Percentiles rank a stretch among this genome's conserved stretches.
Evolutionary conservation across 352 stramenopile species (phyloP).

Genomic region (Phytophthora hybrid): DNA sequence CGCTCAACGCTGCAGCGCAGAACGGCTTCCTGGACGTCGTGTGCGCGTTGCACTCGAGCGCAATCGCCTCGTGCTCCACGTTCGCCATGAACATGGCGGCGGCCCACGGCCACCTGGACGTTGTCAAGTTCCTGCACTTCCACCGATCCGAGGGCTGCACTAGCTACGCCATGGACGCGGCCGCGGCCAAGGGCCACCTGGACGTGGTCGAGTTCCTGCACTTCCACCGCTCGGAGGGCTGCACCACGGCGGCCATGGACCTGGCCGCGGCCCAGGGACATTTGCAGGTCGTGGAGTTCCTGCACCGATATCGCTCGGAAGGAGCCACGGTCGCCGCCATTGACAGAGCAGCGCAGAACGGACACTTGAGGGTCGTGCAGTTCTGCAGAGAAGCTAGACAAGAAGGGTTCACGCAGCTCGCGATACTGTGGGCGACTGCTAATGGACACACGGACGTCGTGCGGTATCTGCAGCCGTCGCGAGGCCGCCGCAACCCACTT

Average conservation of each 20-base stretch:
- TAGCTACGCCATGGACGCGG: conserved; percentile 50
- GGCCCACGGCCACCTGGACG: conserved; percentile 36
- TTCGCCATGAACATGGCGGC: conserved; percentile 48
- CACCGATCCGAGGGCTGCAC: conserved; percentile 49
- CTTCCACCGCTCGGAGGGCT: conserved; percentile 37
- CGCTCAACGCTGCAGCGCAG: conserved; percentile 35
- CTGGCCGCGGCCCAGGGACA: conserved; percentile 40
- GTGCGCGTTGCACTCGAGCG: conserved; percentile 22
- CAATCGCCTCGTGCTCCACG: conserved; percentile 22
- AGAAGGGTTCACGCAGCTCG: conserved; percentile 41
- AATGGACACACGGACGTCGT: conserved; percentile 40
- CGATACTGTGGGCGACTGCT: conserved; percentile 41
- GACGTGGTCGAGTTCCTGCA: conserved; percentile 53
- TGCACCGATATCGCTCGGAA: conserved; percentile 42
- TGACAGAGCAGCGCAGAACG: conserved; percentile 50
- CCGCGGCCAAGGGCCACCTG: conserved; percentile 44
- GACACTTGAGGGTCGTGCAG: conserved; percentile 40
- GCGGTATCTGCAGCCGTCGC: conserved; percentile 29
- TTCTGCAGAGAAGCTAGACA: conserved; percentile 38
- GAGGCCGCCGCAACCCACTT: conserved; percentile 18
- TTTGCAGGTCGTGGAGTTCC: conserved; percentile 45
- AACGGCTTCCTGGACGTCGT: conserved; percentile 34
- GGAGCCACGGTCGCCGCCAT: conserved; percentile 50
- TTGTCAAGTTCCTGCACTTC: conserved; percentile 46
- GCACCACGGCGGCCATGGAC: conserved; percentile 49